Evolutionary conservation across 495 filamentous ascomycete species (phyloP).

Genomic region (Trichocladium uniseriatum): DNA sequence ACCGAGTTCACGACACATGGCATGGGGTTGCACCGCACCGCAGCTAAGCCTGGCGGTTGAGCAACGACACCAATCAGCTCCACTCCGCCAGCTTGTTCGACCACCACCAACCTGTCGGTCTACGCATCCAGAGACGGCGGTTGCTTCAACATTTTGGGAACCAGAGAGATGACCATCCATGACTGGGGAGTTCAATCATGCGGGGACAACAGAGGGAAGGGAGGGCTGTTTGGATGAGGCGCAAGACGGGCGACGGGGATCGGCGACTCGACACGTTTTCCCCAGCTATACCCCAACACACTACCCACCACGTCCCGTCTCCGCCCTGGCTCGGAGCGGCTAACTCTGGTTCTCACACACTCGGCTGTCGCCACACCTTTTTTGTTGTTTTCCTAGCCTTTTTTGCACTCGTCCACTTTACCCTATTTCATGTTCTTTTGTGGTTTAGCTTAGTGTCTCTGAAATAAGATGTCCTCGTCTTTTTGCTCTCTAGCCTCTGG

Average conservation of each 20-base stretch:
- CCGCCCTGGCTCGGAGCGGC: background rate
- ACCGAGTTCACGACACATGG: background rate
- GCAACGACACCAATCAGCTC: background rate
- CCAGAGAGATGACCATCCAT: background rate
- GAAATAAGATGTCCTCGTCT: constrained; percentile 11
- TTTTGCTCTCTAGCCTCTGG: background rate
- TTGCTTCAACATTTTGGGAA: too few species aligned
- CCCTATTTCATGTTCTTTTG: constrained; percentile 3
- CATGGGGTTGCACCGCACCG: background rate
- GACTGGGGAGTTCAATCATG: background rate
- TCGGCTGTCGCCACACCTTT: constrained; percentile 1
- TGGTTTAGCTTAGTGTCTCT: constrained; percentile 15
- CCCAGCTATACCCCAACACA: background rate
- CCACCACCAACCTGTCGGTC: too few species aligned
- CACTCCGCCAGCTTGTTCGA: background rate
- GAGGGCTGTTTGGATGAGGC: constrained; percentile 1
- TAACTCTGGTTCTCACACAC: background rate
- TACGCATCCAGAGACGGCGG: too few species aligned
- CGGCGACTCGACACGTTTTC: too few species aligned
- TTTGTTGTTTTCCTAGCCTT: constrained; percentile 10
- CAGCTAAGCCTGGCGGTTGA: background rate
- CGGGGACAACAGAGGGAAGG: background rate
- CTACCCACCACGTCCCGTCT: background rate
- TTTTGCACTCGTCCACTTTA: background rate
- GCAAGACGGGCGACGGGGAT: too few species aligned